Conservation (phyloP, 106 monocot genomes). For the Acorus calamus region DNA sequence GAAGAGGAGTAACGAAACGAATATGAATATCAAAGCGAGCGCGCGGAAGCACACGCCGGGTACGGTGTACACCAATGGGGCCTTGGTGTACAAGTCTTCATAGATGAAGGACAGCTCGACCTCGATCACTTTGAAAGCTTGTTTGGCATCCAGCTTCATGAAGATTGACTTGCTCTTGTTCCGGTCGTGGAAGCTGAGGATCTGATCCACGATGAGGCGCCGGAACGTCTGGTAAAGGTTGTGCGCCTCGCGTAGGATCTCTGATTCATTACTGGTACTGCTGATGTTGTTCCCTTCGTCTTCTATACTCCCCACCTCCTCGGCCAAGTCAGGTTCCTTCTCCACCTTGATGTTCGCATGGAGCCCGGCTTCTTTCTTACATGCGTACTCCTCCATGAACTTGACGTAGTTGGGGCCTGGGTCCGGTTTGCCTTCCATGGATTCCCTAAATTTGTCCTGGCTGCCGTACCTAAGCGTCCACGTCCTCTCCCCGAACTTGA, state of each 20-base stretch:
- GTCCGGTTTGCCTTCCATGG: no score
- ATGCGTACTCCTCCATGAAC: no score
- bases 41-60: neutral
- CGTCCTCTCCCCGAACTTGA: slow-evolving; percentile 29
- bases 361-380: no score
- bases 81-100: neutral
- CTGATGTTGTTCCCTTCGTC: no score
- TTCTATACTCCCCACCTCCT: no score
- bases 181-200: neutral
- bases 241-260: no score
- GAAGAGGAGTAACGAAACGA: neutral
- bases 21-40: neutral
- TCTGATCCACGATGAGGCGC: neutral
- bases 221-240: neutral
- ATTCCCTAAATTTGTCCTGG: no score
- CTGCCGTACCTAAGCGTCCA: slow-evolving; percentile 3
- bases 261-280: no score
- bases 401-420: no score
- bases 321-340: no score
- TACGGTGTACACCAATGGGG: neutral
- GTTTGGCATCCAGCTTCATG: neutral
- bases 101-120: neutral
- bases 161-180: neutral
- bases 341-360: no score
- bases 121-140: neutral